Base-by-base conservation (phyloP, 148 eudicot species). In the Vaccinium myrtillus region DNA sequence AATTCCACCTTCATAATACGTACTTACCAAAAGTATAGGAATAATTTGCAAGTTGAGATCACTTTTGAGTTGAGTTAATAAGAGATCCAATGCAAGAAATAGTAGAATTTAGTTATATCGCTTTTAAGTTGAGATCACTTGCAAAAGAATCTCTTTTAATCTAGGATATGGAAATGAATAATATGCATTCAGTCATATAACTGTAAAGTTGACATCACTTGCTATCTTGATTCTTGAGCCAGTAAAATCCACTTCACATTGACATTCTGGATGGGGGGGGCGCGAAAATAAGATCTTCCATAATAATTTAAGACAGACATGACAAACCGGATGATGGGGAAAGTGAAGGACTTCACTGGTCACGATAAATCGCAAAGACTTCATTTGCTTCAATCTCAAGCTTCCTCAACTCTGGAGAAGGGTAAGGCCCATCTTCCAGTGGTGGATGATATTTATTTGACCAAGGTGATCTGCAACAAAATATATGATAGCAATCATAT, bases 301-400 rank as follows among this genome's bases (percentile, higher is more conserved):
- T 59, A 51, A 70, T 65, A 59, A 48, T 63, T 50, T 70, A 27
- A 81, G 23, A 49, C 79, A 70, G 18, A 59, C 48, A 36, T 30
- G 43, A 82, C 61, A 61, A 82, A 82, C 51, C 43, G 70, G 77
- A 89, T 50, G 83, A 91, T 86, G 90, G 92, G 92, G 90, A 86
- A 93, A 94, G 97, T 93, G 90, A 91, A 93, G 98, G 91, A 95
- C 98, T 95, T 97, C 98, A 97, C 99, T 97, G 99, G 95, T 97
- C 99, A 97, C 99, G 92, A 92, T 97, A 97, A 77, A 94, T 85
- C 55, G 99, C 87, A 85, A 97, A 97, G 79, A 97, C 92, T 48
- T 97, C 99, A 90, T 97, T 97, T 87, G 99, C 99, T 92, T 97
- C 99, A 82, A 90, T 90, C 89, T 97, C 99, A 84, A 97, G 99